Base-by-base conservation (phyloP, 768 basidiomycete species). In the Boletus tomentosulus region DNA sequence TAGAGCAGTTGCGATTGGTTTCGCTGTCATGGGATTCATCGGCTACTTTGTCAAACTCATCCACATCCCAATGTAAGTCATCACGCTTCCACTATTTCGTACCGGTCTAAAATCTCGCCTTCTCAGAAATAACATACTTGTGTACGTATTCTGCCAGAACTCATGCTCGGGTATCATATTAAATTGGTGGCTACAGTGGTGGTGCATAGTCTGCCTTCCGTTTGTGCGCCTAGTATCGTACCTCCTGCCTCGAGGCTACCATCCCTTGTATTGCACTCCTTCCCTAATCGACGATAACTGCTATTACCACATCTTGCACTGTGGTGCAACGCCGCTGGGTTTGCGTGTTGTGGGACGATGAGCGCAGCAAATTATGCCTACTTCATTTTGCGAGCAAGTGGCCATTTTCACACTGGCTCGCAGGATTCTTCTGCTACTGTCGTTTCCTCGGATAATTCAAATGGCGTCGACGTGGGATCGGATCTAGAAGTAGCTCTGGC, bases 1-100 rank as follows among this genome's bases (percentile, higher is more conserved):
- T 76, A 88, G 86, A 70, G 97, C 97, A 33, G 93, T 99, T 51
- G 94, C 94, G 2, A 86, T 98, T 57, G 97, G 97, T 13, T 99
- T 99, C 66, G 92, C 87, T 48, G 91, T 99, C 61, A 98, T 98
- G 95, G 97, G 97, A 15, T 96, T 98, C 80, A 94, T 99, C 70
- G 97, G 97, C 15, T 99, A 96, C 78, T 88, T 98, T 68, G 95
- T 97, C 61, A 98, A 98, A 74, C 85, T 98, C 60, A 94, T 98
- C 63, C 94, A 98, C 74, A 97, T 96, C 73, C 94, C 95, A 64
- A 96, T 97, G 94, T 96, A 19, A 19, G 19, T 19, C 19, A 19
- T 19, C 19, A 19, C 19, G 19, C 19, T 19, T 19, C 19, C 31
- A 31, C 15, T 45, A 16, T 22, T n/a, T 47, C 47, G 12, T 43